Percentiles rank a stretch among this genome's conserved stretches.
Conservation (phyloP, 2,329 filamentous ascomycete species). For the Neofusicoccum laricinum region DNA sequence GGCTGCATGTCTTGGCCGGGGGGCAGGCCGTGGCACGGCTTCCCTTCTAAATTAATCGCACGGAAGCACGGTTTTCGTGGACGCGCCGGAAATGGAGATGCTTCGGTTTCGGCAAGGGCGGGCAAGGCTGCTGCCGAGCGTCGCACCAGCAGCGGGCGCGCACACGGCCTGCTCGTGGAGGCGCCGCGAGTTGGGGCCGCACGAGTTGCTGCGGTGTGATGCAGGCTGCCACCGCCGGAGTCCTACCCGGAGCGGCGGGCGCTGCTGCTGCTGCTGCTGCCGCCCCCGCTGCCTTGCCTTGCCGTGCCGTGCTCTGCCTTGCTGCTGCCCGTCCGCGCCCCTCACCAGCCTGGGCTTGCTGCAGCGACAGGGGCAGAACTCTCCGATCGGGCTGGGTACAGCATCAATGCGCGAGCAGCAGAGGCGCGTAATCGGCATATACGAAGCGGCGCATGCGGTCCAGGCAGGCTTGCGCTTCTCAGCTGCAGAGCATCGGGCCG, state of each 20-base stretch:
- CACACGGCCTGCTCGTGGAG: not conserved
- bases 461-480: not conserved
- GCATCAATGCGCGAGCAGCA: not conserved
- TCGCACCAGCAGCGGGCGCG: not conserved
- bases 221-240: not conserved
- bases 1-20: conserved; percentile 1
- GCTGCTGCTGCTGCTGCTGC: not conserved
- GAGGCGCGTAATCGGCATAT: conserved; percentile 5
- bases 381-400: not conserved
- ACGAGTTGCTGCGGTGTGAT: not conserved
- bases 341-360: no score
- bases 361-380: not conserved
- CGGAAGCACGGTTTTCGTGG: not conserved
- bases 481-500: not conserved
- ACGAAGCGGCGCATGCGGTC: conserved; percentile 5
- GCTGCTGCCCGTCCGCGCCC: not conserved
- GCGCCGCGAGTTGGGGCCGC: not conserved
- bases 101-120: not conserved
- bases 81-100: not conserved
- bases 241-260: not conserved
- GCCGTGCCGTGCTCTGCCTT: not conserved
- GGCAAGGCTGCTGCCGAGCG: not conserved
- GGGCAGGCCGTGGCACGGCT: no score
- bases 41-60: not conserved
- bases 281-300: not conserved